Base-by-base conservation (phyloP, 2,329 filamentous ascomycete genomes). In the Fusarium pseudoanthophilum region DNA sequence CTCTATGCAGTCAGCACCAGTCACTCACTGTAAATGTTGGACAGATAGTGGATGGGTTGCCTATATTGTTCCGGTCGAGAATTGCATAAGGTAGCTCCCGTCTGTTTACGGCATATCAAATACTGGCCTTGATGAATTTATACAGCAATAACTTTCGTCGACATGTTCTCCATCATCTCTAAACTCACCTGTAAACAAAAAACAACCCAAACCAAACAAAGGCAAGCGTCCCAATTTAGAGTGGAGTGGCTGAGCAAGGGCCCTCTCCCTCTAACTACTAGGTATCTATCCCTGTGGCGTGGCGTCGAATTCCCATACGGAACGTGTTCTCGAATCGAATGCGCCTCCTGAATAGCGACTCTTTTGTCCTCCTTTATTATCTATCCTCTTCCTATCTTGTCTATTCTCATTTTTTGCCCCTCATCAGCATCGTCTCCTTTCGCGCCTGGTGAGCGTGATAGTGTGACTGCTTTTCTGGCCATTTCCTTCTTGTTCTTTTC, bases 241-340 rank as follows among this genome's bases (percentile, higher is more conserved):
- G 63, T 62, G 65, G 62, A 68, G 71, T 74, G 71, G 71, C 71
- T 74, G n/a, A 72, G 71, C 63, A 64, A 32, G 45, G 61, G 32
- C 46, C 63, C 32, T 34, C 32, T 67, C 52, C 40, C 32, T 26
- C 49, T 26, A 36, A 20, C 16, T 37, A 20, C 16, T 37, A 30
- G 28, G 28, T 14, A 16, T 36, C 34, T 49, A 36, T 55, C 36
- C 51, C 36, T 55, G 51, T 55, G 36, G 51, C 56, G 71, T 74
- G 72, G 72, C 72, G 72, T 73, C 46, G 53, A 65, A 48, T 71
- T 74, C 60, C 42, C 40, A 67, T 69, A 53, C 43, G 59, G 72
- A 73, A 74, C 72, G 72, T 75, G 72, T 69, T 75, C 72, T 74
- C 60, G 64, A 75, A 65, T 72, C 42, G 40, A 64, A 72, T 72